phyloP scores from a whole-genome alignment of 768 basidiomycete genomes.

The Amanita thiersii region DNA sequence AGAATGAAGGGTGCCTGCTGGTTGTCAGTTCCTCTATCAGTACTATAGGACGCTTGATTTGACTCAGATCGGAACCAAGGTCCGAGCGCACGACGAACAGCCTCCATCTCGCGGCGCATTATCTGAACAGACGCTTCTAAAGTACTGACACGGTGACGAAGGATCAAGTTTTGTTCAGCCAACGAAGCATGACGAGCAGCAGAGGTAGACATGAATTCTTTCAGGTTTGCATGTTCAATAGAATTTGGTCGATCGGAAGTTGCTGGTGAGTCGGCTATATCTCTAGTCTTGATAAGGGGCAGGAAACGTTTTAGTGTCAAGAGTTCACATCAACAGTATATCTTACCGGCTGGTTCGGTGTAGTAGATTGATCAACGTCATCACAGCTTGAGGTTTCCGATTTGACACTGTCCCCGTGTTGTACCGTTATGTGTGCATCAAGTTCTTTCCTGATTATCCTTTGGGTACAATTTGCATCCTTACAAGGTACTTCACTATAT shows the following conservation, averaged over 20 bases:
- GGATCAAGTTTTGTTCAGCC: constrained; percentile 54
- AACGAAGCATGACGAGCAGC: constrained; percentile 31
- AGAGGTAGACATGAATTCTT: constrained; percentile 44
- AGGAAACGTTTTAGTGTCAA: too few species aligned
- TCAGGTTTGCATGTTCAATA: constrained; percentile 55
- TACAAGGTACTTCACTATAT: constrained; percentile 46
- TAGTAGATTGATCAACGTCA: background rate
- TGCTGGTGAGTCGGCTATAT: too few species aligned
- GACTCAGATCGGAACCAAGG: constrained; percentile 27
- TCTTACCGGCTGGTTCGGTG: background rate
- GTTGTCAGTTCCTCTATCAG: too few species aligned
- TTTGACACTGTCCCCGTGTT: constrained; percentile 10
- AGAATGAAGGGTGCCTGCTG: too few species aligned
- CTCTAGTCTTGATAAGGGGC: too few species aligned
- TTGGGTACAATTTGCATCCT: constrained; percentile 36
- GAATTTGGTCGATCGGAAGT: constrained; percentile 7
- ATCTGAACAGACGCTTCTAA: constrained; percentile 48
- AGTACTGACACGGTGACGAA: constrained; percentile 49
- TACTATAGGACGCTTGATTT: background rate
- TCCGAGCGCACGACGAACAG: constrained; percentile 50
- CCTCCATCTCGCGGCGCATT: constrained; percentile 48
- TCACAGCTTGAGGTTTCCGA: background rate
- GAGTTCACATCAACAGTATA: background rate
- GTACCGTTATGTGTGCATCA: constrained; percentile 17
- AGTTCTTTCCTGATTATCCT: constrained; percentile 37